Evolutionary conservation across 108 stramenopile genomes (phyloP), one percentile per base, ranked within the genome.

Genomic region (Mediolabrus comicus): DNA sequence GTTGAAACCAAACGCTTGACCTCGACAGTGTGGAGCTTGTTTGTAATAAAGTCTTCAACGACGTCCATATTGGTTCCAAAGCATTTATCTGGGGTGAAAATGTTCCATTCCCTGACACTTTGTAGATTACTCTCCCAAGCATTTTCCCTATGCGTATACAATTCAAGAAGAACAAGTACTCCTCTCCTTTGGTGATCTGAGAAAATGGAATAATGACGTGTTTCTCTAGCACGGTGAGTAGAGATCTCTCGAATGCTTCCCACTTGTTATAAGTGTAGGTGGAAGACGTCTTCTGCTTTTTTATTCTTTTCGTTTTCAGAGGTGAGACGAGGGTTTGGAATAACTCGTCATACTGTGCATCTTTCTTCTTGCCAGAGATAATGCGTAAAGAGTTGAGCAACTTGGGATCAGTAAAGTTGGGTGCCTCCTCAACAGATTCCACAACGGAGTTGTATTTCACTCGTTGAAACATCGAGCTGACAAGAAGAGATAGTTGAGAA

Each of bases 41-140:
- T 22, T 59, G 64, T 9, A 71, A 29, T n/a, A 79, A 62, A 29
- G 69, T 24, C 33, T 79, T 70, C 31, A 79, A 35, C 4, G 70
- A 59, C 26, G 27, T 41, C 77, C 77, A 71, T 22, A 56, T 71
- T 36, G 77, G 77, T 36, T 79, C 70, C 30, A 79, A 41, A 7
- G 36, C 70, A 72, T 79, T 70, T n/a, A 60, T 26, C 31, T 49
- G 49, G 22, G 77, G 65, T 29, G 61, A 65, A 57, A 79, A 72
- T 49, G 72, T 59, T 46, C 2, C 16, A 22, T 67, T 28, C 5
- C 34, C 27, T 28, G 77, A 55, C 16, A 43, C 59, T 14, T 57
- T 10, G 56, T 57, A 12, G 9, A 65, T 41, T 7, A 71, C 34
- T 6, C 16, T 35, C 35, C 53, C 56, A 28, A 68, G 55, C 0